Percentiles rank a stretch among this genome's conserved stretches.
phyloP scores from a whole-genome alignment of 371 early-diverging fungal genomes.

The Funneliformis caledonium region DNA sequence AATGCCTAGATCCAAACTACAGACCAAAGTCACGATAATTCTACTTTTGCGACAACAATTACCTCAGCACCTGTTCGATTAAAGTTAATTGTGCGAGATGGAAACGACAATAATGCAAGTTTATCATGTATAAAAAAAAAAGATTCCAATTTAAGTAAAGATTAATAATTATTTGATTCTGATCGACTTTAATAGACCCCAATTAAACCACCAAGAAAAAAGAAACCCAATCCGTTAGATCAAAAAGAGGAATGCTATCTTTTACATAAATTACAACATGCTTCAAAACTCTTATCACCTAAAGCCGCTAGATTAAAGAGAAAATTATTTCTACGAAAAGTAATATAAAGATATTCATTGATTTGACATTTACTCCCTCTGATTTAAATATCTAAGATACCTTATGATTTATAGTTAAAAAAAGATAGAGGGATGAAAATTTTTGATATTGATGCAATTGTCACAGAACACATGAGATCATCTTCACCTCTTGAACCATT shows the following conservation, averaged over 20 bases:
- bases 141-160: background rate
- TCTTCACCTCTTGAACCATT: conserved; percentile 49
- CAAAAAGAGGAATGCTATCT: conserved; percentile 65
- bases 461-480: conserved; percentile 51
- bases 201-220: conserved; percentile 16
- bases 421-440: conserved; percentile 63
- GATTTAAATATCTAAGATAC: background rate
- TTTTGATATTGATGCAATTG: conserved; percentile 64
- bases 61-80: background rate
- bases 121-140: background rate
- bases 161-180: background rate
- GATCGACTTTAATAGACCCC: background rate
- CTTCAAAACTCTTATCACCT: conserved; percentile 53
- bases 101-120: background rate
- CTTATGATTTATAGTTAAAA: conserved; percentile 51
- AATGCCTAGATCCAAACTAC: background rate
- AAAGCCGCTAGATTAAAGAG: conserved; percentile 66
- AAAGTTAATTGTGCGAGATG: conserved; percentile 4
- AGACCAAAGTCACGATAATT: background rate
- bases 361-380: background rate
- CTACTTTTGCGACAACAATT: background rate
- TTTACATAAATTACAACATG: conserved; percentile 60
- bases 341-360: conserved; percentile 33
- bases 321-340: conserved; percentile 67
- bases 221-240: conserved; percentile 20